A percentile compares a stretch with the other conserved stretches of the same genome.
phyloP scores from a whole-genome alignment of 2,329 filamentous ascomycete species.

The Penicillium vulpinum region DNA sequence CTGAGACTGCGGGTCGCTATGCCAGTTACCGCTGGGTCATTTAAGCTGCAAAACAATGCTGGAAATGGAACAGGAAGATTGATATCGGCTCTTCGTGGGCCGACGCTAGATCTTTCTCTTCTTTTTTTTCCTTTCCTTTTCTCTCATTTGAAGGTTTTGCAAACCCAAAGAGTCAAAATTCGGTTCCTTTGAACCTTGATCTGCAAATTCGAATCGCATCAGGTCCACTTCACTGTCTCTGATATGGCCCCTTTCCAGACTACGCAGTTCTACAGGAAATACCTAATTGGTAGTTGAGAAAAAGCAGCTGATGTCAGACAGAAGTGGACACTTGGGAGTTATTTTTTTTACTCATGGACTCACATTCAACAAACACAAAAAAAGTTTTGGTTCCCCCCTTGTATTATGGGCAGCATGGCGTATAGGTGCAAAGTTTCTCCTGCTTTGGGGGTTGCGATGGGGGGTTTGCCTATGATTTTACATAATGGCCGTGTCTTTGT shows the following conservation, averaged over 20 bases:
- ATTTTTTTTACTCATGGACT: constrained; percentile 8
- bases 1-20: constrained; percentile 93
- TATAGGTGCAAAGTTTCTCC: constrained; percentile 38
- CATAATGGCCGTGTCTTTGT: constrained; percentile 23
- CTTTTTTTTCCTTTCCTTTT: neutral
- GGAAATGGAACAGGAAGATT: neutral
- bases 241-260: neutral
- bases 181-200: constrained; percentile 2
- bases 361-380: constrained; percentile 20
- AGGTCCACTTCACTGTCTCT: constrained; percentile 7
- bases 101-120: neutral
- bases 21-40: constrained; percentile 82
- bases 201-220: constrained; percentile 8
- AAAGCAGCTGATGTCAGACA: neutral
- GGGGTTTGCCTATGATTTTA: constrained; percentile 23
- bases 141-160: neutral
- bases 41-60: constrained; percentile 23
- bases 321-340: constrained; percentile 24
- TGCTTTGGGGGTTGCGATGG: constrained; percentile 20
- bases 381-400: constrained; percentile 31
- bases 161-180: neutral
- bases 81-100: neutral
- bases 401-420: constrained; percentile 43
- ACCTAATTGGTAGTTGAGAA: neutral
- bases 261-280: neutral